Base-by-base conservation (phyloP, 768 basidiomycete genomes). In the Leucosporidium creatinivorum region DNA sequence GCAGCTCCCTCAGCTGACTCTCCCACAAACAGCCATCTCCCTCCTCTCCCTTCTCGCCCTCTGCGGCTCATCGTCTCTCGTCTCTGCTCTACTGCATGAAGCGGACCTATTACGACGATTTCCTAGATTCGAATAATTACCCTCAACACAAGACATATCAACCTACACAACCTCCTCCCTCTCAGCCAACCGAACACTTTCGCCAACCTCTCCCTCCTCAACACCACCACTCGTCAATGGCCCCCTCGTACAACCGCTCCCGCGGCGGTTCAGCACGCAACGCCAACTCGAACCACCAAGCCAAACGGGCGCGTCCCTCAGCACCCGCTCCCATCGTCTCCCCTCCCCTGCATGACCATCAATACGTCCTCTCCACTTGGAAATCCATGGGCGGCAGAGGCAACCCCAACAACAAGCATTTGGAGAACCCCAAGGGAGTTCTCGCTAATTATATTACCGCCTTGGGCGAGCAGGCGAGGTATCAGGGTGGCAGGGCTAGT, bases 381-480 rank as follows among this genome's bases (percentile, higher is more conserved):
- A 19, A 21, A 4, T 2, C 39, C 2, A 6, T 39, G n/a, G 58
- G 58, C 4, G 58, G 58, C 5, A 23, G 58, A 12, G 58, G 58
- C 4, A 48, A 39, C 15, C 63, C 50, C 19, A 48, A 36, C 47
- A n/a, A 13, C 50, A 71, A 66, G 56, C 65, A 50, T 39, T 13
- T 65, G 33, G 68, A 67, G 44, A 69, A 72, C 55, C 49, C 59
- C 0, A 72, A 72, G 59, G 68, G 67, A 25, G 58, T 44, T 26
- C 31, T 71, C 10, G 36, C 61, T 7, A 71, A 68, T 58, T 68
- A 68, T 47, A 8, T 44, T 26, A 61, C 57, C 47, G 66, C 70
- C 1, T 33, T 71, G 18, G 65, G 62, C 2, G 48, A 51, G 18
- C 52, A 54, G 48, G 58, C 61, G 4, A 33, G 30, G 30, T 72